Percentiles rank a stretch among this genome's conserved stretches.
phyloP scores from a whole-genome alignment of 139 green algal genomes.

The Volvox reticuliferus region DNA sequence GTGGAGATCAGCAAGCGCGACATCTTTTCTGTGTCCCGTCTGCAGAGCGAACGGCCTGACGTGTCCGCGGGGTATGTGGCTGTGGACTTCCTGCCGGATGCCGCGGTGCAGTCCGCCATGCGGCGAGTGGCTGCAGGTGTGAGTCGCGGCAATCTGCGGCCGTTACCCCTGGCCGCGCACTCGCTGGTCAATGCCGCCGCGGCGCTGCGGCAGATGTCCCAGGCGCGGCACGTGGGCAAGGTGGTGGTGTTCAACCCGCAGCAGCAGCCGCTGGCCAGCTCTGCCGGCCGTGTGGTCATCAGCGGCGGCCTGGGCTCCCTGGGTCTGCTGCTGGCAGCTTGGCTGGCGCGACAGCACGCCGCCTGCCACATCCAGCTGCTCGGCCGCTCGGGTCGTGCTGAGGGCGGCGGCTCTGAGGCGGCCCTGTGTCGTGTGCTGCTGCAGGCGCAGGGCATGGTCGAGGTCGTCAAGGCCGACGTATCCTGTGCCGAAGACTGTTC shows the following conservation, averaged over 20 bases:
- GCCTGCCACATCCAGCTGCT: constrained; percentile 64
- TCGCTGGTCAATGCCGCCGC: constrained; percentile 58
- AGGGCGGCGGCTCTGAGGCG: not conserved
- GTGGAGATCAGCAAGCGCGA: constrained; percentile 94
- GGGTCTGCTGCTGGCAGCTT: constrained; percentile 72
- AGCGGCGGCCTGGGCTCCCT: constrained; percentile 81
- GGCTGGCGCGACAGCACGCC: constrained; percentile 60
- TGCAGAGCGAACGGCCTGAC: constrained; percentile 85
- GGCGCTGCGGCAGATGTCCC: constrained; percentile 89
- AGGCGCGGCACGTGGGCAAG: constrained; percentile 90
- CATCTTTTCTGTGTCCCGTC: constrained; percentile 74
- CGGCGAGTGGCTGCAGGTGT: constrained; percentile 57
- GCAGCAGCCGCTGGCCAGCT: constrained; percentile 7
- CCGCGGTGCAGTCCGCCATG: constrained; percentile 66
- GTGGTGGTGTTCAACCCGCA: constrained; percentile 73
- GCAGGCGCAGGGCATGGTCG: constrained; percentile 6
- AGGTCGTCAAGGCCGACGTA: constrained; percentile 40
- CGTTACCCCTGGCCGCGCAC: constrained; percentile 59
- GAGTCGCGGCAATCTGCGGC: constrained; percentile 52
- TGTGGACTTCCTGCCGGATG: constrained; percentile 88
- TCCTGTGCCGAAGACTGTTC: constrained; percentile 19
- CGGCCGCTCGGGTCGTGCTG: constrained; percentile 57
- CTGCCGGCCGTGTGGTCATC: constrained; percentile 60
- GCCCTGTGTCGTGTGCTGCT: not conserved
- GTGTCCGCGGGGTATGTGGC: constrained; percentile 83